Evolutionary conservation across 768 basidiomycete genomes (phyloP).

Genomic region (Sarcomyxa edulis): DNA sequence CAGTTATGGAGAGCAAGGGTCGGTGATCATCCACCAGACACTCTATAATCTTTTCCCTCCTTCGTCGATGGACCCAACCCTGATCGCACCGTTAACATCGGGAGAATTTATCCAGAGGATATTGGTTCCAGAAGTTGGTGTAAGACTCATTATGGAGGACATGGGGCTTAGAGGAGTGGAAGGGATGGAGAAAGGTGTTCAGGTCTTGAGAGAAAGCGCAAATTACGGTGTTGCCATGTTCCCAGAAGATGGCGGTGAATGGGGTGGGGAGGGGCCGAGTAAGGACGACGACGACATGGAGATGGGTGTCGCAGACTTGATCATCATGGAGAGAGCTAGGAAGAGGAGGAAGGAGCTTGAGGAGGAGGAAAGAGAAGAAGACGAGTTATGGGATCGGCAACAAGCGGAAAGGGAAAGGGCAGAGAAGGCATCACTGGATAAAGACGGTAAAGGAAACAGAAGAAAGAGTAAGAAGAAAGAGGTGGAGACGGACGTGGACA

Average conservation of each 20-base stretch:
- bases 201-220: conserved; percentile 67
- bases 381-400: conserved; percentile 16
- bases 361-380: conserved; percentile 30
- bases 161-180: conserved; percentile 36
- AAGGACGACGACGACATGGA: conserved; percentile 18
- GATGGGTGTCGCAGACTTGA: conserved; percentile 41
- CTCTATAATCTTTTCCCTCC: conserved; percentile 74
- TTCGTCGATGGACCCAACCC: conserved; percentile 42
- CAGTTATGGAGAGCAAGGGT: conserved; percentile 86
- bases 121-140: conserved; percentile 85
- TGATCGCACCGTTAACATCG: conserved; percentile 59
- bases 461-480: conserved; percentile 8
- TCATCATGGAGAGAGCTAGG: conserved; percentile 49
- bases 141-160: conserved; percentile 80
- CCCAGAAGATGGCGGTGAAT: conserved; percentile 51
- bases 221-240: conserved; percentile 86
- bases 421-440: conserved; percentile 9
- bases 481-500: neutral
- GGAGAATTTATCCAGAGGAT: conserved; percentile 78
- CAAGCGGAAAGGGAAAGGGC: conserved; percentile 10
- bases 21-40: conserved; percentile 73
- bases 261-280: conserved; percentile 13
- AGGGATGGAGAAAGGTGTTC: conserved; percentile 40
- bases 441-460: conserved; percentile 9
- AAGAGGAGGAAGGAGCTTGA: conserved; percentile 48